Conservation (phyloP, 129 eudicot species). For the Lonicera japonica region DNA sequence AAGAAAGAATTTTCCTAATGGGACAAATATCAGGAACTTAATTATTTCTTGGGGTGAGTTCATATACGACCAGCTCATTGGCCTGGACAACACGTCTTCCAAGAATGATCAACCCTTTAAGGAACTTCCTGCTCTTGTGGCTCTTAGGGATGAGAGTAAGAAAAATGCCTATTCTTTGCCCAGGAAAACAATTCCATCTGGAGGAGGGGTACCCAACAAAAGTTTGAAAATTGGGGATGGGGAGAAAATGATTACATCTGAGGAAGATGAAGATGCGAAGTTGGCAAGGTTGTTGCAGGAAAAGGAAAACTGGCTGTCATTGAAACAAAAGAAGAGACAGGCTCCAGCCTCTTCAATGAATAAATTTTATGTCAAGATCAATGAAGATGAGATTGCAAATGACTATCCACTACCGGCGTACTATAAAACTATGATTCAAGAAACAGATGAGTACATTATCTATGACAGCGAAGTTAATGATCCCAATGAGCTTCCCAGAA, state of each 20-base stretch:
- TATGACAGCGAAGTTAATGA: slow-evolving; percentile 41
- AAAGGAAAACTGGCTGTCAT: slow-evolving; percentile 55
- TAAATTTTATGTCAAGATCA: slow-evolving; percentile 52
- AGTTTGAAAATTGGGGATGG: slow-evolving; percentile 35
- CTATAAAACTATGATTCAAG: slow-evolving; percentile 50
- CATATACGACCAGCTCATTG: slow-evolving; percentile 62
- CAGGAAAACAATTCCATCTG: background rate
- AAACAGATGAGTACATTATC: slow-evolving; percentile 60
- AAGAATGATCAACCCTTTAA: slow-evolving; percentile 33
- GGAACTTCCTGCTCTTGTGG: slow-evolving; percentile 48
- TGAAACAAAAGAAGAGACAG: slow-evolving; percentile 41
- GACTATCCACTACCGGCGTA: slow-evolving; percentile 76
- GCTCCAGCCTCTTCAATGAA: slow-evolving; percentile 29
- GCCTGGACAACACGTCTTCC: slow-evolving; percentile 55
- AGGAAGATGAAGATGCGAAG: slow-evolving; percentile 57
- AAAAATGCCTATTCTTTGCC: slow-evolving; percentile 24
- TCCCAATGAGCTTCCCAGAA: slow-evolving; percentile 65
- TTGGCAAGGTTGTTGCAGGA: slow-evolving; percentile 66
- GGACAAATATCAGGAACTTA: slow-evolving; percentile 49
- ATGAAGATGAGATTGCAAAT: slow-evolving; percentile 76
- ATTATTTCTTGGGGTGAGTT: slow-evolving; percentile 65
- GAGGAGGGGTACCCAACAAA: slow-evolving; percentile 13
- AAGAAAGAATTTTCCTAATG: slow-evolving; percentile 46
- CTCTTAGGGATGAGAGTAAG: slow-evolving; percentile 52
- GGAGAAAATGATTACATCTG: slow-evolving; percentile 16